Evolutionary conservation across 805 yeast genomes (phyloP).

Genomic region (Metschnikowia corniflorae): DNA sequence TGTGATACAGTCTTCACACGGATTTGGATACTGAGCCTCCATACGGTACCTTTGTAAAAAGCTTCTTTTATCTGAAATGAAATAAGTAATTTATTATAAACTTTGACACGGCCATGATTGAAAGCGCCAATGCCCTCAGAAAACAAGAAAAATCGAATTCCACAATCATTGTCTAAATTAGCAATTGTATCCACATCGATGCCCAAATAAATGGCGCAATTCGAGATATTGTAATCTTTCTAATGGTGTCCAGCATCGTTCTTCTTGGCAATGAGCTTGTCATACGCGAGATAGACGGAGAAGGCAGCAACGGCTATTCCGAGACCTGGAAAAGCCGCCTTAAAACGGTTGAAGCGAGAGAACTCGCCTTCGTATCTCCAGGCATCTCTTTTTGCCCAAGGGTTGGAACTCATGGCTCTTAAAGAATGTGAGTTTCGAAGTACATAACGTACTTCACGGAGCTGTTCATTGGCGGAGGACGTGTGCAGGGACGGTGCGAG

Average conservation of each 20-base stretch:
- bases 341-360: slow-evolving; percentile 64
- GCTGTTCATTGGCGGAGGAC: slow-evolving; percentile 18
- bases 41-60: no score
- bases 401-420: slow-evolving; percentile 21
- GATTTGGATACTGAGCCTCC: no score
- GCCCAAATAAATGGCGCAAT: no score
- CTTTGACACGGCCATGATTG: no score
- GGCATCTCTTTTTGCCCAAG: slow-evolving; percentile 63
- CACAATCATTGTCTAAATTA: no score
- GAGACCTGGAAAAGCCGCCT: slow-evolving; percentile 74
- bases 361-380: slow-evolving; percentile 89
- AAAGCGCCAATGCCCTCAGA: no score
- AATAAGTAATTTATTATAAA: no score
- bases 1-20: no score
- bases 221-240: no score
- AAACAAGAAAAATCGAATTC: no score
- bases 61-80: no score
- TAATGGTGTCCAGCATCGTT: slow-evolving; percentile 27
- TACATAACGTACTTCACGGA: slow-evolving; percentile 8
- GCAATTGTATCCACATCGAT: no score
- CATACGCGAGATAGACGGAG: slow-evolving; percentile 58
- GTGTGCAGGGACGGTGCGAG: slow-evolving; percentile 13
- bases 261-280: slow-evolving; percentile 44
- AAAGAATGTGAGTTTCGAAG: slow-evolving; percentile 1
- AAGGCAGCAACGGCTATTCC: slow-evolving; percentile 78